Conservation (phyloP, 371 early-diverging fungal genomes). For the Syncephalastrum sp. region DNA sequence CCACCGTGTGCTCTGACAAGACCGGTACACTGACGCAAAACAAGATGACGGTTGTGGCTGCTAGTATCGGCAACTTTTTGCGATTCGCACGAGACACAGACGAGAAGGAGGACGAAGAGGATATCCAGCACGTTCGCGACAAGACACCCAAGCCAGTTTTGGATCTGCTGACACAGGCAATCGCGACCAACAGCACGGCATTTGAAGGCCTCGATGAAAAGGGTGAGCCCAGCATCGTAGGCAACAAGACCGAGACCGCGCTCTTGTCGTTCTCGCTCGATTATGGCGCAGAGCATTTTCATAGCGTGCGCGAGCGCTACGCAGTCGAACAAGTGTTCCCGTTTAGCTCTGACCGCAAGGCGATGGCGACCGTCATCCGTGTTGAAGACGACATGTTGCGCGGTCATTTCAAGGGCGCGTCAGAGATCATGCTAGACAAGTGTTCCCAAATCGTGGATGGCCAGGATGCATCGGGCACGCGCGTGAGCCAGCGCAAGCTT, state of each 20-base stretch:
- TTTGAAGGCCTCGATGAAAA: slow-evolving; percentile 60
- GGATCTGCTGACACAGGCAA: slow-evolving; percentile 56
- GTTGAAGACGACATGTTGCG: slow-evolving; percentile 52
- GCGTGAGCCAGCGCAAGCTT: slow-evolving; percentile 49
- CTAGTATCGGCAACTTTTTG: slow-evolving; percentile 49
- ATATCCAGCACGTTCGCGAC: slow-evolving; percentile 27
- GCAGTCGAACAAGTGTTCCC: slow-evolving; percentile 66
- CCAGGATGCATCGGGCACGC: slow-evolving; percentile 53
- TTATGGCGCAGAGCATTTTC: slow-evolving; percentile 49
- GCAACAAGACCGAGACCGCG: slow-evolving; percentile 89
- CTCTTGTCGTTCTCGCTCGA: slow-evolving; percentile 64
- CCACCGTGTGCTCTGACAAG: slow-evolving; percentile 90
- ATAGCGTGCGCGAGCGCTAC: slow-evolving; percentile 43
- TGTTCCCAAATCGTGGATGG: slow-evolving; percentile 35
- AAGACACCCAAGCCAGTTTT: slow-evolving; percentile 39
- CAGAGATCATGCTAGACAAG: slow-evolving; percentile 72
- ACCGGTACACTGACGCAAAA: slow-evolving; percentile 91
- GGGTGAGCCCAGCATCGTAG: slow-evolving; percentile 56
- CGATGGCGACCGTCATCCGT: slow-evolving; percentile 81
- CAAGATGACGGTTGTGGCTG: slow-evolving; percentile 85
- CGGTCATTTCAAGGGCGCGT: slow-evolving; percentile 83
- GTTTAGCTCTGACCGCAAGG: slow-evolving; percentile 84
- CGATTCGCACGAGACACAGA: slow-evolving; percentile 36
- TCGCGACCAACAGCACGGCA: slow-evolving; percentile 72
- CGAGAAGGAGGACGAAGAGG: slow-evolving; percentile 62